Conservation (phyloP, 805 yeast species). For the Starmerella lactis-condensi region DNA sequence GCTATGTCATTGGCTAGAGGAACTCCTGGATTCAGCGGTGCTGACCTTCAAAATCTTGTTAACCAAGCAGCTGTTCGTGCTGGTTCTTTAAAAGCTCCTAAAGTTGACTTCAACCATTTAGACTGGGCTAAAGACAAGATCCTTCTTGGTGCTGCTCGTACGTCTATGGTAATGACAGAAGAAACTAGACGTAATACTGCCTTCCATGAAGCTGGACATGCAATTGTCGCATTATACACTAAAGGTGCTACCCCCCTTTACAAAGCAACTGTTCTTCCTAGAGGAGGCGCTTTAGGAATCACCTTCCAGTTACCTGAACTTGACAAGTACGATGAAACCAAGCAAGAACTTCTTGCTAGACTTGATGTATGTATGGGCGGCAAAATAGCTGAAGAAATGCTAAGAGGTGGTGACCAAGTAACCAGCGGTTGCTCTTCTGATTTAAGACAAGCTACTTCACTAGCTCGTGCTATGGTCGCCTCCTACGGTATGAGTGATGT, state of each 20-base stretch:
- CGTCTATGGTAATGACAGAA: conserved; percentile 93
- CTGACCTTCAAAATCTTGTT: conserved; percentile 84
- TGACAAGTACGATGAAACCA: conserved; percentile 91
- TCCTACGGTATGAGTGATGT: conserved; percentile 89
- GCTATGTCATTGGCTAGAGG: conserved; percentile 85
- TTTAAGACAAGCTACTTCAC: conserved; percentile 69
- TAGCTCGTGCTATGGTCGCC: conserved; percentile 93
- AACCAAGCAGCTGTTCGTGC: conserved; percentile 98
- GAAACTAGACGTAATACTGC: conserved; percentile 88
- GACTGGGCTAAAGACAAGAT: conserved; percentile 99
- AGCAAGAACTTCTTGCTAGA: conserved; percentile 72
- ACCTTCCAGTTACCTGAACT: conserved; percentile 96
- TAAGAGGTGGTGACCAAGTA: conserved; percentile 78
- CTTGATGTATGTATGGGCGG: conserved; percentile 99
- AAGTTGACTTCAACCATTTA: conserved; percentile 77
- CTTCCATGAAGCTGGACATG: conserved; percentile 98
- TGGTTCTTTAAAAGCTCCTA: conserved; percentile 73
- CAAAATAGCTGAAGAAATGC: conserved; percentile 85
- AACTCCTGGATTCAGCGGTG: conserved; percentile 97
- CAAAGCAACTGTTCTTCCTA: conserved; percentile 89
- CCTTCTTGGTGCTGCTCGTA: conserved; percentile 92
- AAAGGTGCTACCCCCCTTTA: conserved; percentile 88
- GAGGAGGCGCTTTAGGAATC: conserved; percentile 92
- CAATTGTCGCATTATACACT: conserved; percentile 89
- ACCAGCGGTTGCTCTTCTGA: conserved; percentile 93